Evolutionary conservation across 73 alveolate species (phyloP).

Genomic region (Tetrahymena elliotti): DNA sequence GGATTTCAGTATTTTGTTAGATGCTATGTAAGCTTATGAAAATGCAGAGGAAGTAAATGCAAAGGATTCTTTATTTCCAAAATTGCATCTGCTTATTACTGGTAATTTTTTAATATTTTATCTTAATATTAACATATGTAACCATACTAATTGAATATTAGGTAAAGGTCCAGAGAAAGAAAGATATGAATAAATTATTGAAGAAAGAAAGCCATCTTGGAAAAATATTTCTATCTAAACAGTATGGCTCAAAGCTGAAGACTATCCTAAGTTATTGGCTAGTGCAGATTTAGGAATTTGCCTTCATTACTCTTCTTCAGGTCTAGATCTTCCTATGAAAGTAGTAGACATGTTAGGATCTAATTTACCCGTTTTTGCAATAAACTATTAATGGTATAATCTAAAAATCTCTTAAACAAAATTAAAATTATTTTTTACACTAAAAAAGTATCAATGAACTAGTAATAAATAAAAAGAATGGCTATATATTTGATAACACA

Average conservation of each 20-base stretch:
- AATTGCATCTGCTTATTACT: neutral
- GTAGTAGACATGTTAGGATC: constrained; percentile 96
- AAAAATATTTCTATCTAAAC: constrained; percentile 24
- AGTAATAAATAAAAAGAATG: neutral
- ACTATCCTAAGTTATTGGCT: constrained; percentile 63
- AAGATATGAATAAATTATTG: constrained; percentile 20
- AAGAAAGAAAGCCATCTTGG: constrained; percentile 31
- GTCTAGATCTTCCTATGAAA: constrained; percentile 93
- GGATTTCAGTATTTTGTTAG: constrained; percentile 14
- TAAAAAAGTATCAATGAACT: constrained; percentile 2
- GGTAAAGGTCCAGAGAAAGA: constrained; percentile 12
- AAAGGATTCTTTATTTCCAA: neutral
- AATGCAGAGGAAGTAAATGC: neutral
- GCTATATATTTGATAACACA: neutral
- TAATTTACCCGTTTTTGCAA: constrained; percentile 66
- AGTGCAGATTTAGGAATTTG: constrained; percentile 70
- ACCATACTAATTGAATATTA: neutral
- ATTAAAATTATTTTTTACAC: neutral
- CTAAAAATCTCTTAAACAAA: neutral
- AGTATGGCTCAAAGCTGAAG: constrained; percentile 64
- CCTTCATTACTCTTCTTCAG: constrained; percentile 59
- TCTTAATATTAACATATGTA: neutral
- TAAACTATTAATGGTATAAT: constrained; percentile 9
- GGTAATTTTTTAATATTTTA: neutral
- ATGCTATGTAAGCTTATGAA: constrained; percentile 11